Percentiles rank a stretch among this genome's conserved stretches.
Conservation (phyloP, 2,329 filamentous ascomycete species). For the Fonsecaea multimorphosa region DNA sequence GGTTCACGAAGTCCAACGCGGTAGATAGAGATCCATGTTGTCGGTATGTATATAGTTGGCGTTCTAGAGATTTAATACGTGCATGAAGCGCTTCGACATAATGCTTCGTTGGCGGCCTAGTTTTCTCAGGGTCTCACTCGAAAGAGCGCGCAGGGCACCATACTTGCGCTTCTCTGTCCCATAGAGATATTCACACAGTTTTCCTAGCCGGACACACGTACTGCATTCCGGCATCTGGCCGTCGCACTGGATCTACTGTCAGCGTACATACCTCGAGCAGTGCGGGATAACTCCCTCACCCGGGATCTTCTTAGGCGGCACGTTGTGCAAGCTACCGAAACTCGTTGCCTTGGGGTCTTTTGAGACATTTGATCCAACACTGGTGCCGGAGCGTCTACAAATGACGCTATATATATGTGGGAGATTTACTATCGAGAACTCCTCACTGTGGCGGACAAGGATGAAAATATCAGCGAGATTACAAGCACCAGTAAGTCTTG, state of each 20-base stretch:
- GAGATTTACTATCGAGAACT: too few relatives aligned
- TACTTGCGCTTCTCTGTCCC: slow-evolving; percentile 2
- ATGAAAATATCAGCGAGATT: too few relatives aligned
- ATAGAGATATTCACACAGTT: neutral
- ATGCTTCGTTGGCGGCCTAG: slow-evolving; percentile 8
- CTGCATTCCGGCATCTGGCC: slow-evolving; percentile 3
- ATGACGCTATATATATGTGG: too few relatives aligned
- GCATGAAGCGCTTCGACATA: slow-evolving; percentile 9
- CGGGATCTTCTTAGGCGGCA: slow-evolving; percentile 3
- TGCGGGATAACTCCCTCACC: neutral
- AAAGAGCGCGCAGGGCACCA: neutral
- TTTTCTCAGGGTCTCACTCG: neutral
- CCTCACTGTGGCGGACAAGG: too few relatives aligned
- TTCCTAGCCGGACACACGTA: neutral
- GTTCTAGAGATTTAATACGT: slow-evolving; percentile 7
- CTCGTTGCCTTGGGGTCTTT: neutral
- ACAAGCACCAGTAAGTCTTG: too few relatives aligned
- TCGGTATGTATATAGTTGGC: too few relatives aligned
- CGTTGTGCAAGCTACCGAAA: slow-evolving; percentile 6
- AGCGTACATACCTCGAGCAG: neutral
- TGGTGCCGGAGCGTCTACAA: too few relatives aligned
- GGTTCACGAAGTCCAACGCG: neutral
- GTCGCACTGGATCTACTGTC: slow-evolving; percentile 4
- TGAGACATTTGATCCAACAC: too few relatives aligned
- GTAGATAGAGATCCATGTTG: too few relatives aligned